These are phyloP conservation scores for Cyclocybe aegerita DNA, from an alignment of 768 basidiomycete species.

Conservation along the genomic window DNA sequence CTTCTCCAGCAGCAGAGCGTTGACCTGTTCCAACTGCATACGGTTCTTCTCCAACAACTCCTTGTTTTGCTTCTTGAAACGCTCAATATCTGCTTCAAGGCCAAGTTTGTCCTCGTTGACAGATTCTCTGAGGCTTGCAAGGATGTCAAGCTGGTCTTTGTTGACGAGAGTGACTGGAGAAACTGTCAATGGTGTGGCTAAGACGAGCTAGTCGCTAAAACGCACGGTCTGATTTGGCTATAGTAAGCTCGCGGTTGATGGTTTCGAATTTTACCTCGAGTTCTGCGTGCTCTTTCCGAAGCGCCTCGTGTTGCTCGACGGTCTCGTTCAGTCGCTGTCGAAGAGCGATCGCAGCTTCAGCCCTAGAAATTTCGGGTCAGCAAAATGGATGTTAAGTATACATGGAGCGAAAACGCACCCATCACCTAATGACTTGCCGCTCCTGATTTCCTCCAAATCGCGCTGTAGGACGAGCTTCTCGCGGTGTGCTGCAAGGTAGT, in stretches of 20 bases:
- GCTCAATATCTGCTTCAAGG: slow-evolving; percentile 67
- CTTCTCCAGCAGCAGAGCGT: slow-evolving; percentile 85
- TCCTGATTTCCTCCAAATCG: slow-evolving; percentile 85
- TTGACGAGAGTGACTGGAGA: slow-evolving; percentile 81
- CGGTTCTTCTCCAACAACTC: slow-evolving; percentile 80
- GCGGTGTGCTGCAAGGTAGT: slow-evolving; percentile 83
- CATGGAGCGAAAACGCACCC: slow-evolving; percentile 49
- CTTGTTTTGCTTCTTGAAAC: slow-evolving; percentile 63
- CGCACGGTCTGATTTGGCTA: slow-evolving; percentile 86
- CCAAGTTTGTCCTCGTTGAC: slow-evolving; percentile 84
- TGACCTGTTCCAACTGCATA: slow-evolving; percentile 90
- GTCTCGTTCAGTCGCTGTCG: slow-evolving; percentile 87
- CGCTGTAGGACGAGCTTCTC: slow-evolving; percentile 79
- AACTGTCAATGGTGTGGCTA: slow-evolving; percentile 1
- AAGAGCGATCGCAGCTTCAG: slow-evolving; percentile 86
- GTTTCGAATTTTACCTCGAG: slow-evolving; percentile 70
- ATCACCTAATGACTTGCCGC: slow-evolving; percentile 80
- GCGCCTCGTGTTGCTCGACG: slow-evolving; percentile 71
- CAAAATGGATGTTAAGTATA: background rate
- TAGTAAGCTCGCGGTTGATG: slow-evolving; percentile 65
- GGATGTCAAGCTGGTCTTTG: slow-evolving; percentile 91
- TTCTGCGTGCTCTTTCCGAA: slow-evolving; percentile 68
- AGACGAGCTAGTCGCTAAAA: slow-evolving; percentile 10
- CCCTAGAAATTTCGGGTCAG: slow-evolving; percentile 36
- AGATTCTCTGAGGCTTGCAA: slow-evolving; percentile 81